Base-by-base conservation (phyloP, 768 basidiomycete species). In the Kwoniella sp. region DNA sequence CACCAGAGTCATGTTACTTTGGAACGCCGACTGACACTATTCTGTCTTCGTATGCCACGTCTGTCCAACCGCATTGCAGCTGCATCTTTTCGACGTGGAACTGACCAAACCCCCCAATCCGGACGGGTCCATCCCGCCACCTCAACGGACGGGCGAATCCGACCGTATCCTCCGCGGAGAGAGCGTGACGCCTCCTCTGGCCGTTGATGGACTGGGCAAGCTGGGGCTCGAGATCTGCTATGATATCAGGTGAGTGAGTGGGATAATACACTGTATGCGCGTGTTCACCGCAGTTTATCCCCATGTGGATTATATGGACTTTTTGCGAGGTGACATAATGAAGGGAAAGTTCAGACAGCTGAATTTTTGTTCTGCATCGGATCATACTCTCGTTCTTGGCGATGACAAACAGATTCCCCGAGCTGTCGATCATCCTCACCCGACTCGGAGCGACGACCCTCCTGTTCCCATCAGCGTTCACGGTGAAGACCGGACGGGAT, bases 191-290 rank as follows among this genome's bases (percentile, higher is more conserved):
- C 63, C 63, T 3, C 76, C 74, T 47, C n/a, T 73, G 0, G 45
- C 62, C 4, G 25, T 76, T 23, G 67, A 65, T 22, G 55, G 61
- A 0, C 48, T 77, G 30, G 78, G 78, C 17, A 71, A 71, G 23
- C 58, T 79, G 41, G 78, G 76, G 1, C 51, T 77, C 26, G 74
- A 77, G 67, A 77, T 79, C 29, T 79, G 78, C 57, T 79, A 79
- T 55, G 78, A 79, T 58, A 70, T 79, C 17, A 58, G 78, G 67
- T 72, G 26, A 37, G 68, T 47, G 54, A 9, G 41, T 17, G n/a
- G n/a, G n/a, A n/a, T n/a, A n/a, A n/a, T n/a, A n/a, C n/a, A n/a
- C n/a, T n/a, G n/a, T n/a, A n/a, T n/a, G n/a, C n/a, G n/a, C n/a
- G n/a, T n/a, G n/a, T n/a, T n/a, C n/a, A n/a, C n/a, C n/a, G n/a